These are phyloP conservation scores for Chytriomyces sp. DNA, from an alignment of 192 early-diverging fungal genomes.

Conservation along the genomic window DNA sequence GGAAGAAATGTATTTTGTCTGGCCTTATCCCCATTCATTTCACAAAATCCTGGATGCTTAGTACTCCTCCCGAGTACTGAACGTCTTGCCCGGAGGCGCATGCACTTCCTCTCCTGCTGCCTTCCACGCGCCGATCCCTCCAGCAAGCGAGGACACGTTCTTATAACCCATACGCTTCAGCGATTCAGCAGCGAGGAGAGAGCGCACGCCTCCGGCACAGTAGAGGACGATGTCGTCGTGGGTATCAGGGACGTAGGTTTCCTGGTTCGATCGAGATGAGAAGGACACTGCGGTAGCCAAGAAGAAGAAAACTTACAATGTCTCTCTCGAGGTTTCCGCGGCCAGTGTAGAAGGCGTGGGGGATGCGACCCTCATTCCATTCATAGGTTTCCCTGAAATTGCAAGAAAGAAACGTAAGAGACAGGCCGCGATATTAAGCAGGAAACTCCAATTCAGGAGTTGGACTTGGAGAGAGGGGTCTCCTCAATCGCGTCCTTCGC, in stretches of 20 bases:
- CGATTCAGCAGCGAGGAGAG: conserved; percentile 51
- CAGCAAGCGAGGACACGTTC: conserved; percentile 49
- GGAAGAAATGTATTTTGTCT: too few relatives aligned
- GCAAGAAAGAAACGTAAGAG: conserved; percentile 8
- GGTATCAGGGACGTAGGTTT: conserved; percentile 49
- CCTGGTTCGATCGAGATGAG: conserved; percentile 29
- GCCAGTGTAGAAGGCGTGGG: conserved; percentile 55
- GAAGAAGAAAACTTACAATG: conserved; percentile 44
- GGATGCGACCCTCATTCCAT: conserved; percentile 56
- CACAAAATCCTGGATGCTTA: too few relatives aligned
- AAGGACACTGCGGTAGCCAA: background rate
- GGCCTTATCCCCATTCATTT: too few relatives aligned
- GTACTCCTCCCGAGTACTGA: background rate
- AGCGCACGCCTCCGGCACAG: conserved; percentile 55
- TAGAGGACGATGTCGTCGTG: conserved; percentile 57
- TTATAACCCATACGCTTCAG: conserved; percentile 58
- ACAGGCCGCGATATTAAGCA: background rate
- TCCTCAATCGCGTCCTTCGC: background rate
- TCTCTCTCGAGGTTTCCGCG: conserved; percentile 55
- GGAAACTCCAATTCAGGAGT: background rate
- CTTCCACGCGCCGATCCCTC: conserved; percentile 44
- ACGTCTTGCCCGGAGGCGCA: conserved; percentile 5
- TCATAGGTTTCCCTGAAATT: conserved; percentile 50
- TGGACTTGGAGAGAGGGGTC: background rate
- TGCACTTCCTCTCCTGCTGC: background rate